Percentiles rank a stretch among this genome's conserved stretches.
Conservation (phyloP, 2,329 filamentous ascomycete species). For the Aspergillus brasiliensis region DNA sequence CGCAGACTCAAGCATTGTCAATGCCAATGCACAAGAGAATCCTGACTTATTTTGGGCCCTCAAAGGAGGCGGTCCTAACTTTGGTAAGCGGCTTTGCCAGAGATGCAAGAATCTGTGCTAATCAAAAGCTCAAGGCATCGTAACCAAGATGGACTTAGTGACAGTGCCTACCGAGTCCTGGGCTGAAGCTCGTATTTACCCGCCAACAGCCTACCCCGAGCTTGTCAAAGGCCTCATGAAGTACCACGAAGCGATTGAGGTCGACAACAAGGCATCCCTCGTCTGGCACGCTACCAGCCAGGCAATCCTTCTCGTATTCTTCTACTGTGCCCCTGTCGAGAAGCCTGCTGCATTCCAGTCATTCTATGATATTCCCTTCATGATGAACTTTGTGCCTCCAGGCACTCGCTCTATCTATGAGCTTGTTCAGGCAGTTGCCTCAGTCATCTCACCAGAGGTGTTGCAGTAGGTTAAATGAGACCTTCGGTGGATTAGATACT, state of each 20-base stretch:
- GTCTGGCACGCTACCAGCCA: constrained; percentile 3
- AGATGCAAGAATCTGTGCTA: not conserved
- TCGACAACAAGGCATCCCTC: constrained; percentile 8
- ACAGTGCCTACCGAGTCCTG: constrained; percentile 17
- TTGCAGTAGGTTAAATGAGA: not conserved
- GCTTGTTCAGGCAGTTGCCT: not conserved
- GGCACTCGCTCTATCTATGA: constrained; percentile 4
- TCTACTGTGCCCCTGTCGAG: constrained; percentile 9
- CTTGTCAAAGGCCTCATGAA: constrained; percentile 8
- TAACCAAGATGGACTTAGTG: constrained; percentile 19
- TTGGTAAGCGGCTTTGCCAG: constrained; percentile 20
- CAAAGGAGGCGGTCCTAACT: constrained; percentile 33
- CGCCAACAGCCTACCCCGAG: not conserved
- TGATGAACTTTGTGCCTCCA: constrained; percentile 3
- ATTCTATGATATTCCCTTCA: constrained; percentile 6
- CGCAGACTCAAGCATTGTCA: constrained; percentile 16
- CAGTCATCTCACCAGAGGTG: not conserved
- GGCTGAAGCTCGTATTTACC: constrained; percentile 12
- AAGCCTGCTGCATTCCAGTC: constrained; percentile 5
- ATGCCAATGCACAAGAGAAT: constrained; percentile 19
- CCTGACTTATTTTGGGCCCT: constrained; percentile 35
- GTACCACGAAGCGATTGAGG: constrained; percentile 12
- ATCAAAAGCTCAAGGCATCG: constrained; percentile 11
- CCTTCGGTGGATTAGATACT: not conserved
- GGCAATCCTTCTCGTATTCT: constrained; percentile 4